These are phyloP conservation scores for Coemansia pectinata DNA, from an alignment of 192 early-diverging fungal genomes.

Conservation along the genomic window DNA sequence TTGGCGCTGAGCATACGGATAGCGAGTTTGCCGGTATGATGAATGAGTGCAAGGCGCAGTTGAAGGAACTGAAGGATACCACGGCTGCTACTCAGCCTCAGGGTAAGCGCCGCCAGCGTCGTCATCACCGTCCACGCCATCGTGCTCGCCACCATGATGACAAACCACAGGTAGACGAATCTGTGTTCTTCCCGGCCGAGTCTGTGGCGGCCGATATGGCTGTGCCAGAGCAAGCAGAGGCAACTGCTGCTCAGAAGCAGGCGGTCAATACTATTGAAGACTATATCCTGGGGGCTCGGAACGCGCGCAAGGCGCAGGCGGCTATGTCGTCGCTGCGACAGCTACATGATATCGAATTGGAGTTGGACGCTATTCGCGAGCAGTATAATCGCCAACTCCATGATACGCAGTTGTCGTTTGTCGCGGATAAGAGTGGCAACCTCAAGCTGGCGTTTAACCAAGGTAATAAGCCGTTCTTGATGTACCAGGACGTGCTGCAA, in stretches of 20 bases:
- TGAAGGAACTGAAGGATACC: conserved; percentile 25
- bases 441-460: conserved; percentile 39
- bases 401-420: conserved; percentile 49
- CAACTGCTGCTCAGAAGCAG: background rate
- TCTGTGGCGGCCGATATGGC: background rate
- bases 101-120: conserved; percentile 22
- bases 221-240: background rate
- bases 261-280: conserved; percentile 25
- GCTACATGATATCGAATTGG: conserved; percentile 24
- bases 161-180: background rate
- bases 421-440: conserved; percentile 39
- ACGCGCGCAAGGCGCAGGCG: conserved; percentile 1
- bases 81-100: background rate
- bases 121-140: background rate
- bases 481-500: conserved; percentile 43
- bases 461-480: conserved; percentile 32
- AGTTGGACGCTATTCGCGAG: conserved; percentile 32
- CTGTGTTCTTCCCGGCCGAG: background rate
- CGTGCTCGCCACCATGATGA: background rate
- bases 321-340: conserved; percentile 8
- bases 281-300: conserved; percentile 16
- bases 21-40: conserved; percentile 40
- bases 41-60: conserved; percentile 40
- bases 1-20: conserved; percentile 21
- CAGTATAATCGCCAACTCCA: conserved; percentile 36